A percentile compares a stretch with the other conserved stretches of the same genome.
These are phyloP conservation scores for Apiospora phragmitis DNA, from an alignment of 2,329 filamentous ascomycete species.

Conservation along the genomic window DNA sequence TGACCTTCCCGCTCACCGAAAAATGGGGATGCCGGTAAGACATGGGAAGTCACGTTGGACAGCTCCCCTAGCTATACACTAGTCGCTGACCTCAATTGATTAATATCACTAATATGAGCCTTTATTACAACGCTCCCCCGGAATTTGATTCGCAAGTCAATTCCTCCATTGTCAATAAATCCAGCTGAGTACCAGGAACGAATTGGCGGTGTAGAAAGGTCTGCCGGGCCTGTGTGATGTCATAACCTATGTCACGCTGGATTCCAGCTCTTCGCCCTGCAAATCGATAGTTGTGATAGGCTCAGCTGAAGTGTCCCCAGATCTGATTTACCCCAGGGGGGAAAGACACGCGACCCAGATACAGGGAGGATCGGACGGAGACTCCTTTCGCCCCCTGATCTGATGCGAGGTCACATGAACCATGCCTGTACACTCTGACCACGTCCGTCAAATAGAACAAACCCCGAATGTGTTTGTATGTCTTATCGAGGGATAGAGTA, in stretches of 20 bases:
- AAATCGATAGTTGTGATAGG: neutral
- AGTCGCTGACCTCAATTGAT: neutral
- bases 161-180: neutral
- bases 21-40: neutral
- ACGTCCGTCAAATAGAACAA: neutral
- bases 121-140: neutral
- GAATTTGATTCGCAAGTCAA: neutral
- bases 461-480: neutral
- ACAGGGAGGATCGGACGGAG: neutral
- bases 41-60: neutral
- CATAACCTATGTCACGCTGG: neutral
- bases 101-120: neutral
- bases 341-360: neutral
- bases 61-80: neutral
- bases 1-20: neutral
- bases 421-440: neutral
- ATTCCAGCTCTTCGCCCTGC: neutral
- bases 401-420: conserved; percentile 3
- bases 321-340: neutral
- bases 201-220: neutral
- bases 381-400: neutral
- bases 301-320: neutral
- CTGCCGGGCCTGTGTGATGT: neutral
- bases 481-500: neutral
- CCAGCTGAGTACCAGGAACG: neutral